Evolutionary conservation across 179 eudicot genomes (phyloP).

Genomic region (Camellia oleifera): DNA sequence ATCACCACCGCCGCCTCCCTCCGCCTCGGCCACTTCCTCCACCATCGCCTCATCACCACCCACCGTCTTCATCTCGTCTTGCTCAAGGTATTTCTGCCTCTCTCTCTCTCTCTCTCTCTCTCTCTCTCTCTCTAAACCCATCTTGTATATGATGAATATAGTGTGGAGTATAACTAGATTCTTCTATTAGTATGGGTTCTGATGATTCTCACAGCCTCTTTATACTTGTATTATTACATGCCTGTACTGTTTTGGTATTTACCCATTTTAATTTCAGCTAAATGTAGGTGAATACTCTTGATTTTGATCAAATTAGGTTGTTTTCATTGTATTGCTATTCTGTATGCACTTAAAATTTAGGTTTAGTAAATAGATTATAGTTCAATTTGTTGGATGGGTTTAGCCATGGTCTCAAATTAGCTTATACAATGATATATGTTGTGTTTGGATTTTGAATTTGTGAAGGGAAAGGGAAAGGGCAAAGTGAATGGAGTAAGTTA

Average conservation of each 20-base stretch:
- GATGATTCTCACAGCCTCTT: not conserved
- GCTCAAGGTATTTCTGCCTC: slow-evolving; percentile 26
- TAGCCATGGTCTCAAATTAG: not conserved
- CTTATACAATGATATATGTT: not conserved
- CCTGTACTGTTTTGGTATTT: not conserved
- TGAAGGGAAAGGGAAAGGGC: too few species aligned
- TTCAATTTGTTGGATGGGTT: too few species aligned
- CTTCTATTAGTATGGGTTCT: not conserved
- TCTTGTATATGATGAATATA: not conserved
- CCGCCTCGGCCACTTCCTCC: slow-evolving; percentile 43
- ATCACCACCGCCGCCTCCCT: slow-evolving; percentile 43
- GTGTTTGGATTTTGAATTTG: not conserved
- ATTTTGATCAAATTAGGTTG: not conserved
- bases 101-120: not conserved
- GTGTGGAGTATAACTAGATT: not conserved
- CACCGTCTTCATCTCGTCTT: slow-evolving; percentile 29
- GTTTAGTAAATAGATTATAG: not conserved
- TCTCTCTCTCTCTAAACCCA: not conserved
- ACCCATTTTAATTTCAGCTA: not conserved
- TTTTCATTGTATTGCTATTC: not conserved
- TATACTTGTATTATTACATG: not conserved
- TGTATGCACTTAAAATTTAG: not conserved
- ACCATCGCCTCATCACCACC: slow-evolving; percentile 25
- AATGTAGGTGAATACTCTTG: not conserved
- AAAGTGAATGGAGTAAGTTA: too few species aligned